phyloP scores from a whole-genome alignment of 176 grass and related monocot species.

The Oryza punctata region DNA sequence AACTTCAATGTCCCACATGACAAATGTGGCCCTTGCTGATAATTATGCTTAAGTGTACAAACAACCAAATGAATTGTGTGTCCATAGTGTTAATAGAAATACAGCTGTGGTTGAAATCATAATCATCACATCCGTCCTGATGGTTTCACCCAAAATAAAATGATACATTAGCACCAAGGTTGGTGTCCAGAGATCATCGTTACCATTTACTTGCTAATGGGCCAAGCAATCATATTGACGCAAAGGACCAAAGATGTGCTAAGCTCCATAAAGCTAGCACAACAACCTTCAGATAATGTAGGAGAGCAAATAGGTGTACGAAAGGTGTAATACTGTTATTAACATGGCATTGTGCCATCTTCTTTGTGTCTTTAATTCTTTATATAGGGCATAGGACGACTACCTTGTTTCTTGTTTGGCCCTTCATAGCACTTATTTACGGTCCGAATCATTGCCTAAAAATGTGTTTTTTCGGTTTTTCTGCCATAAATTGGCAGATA shows the following conservation, averaged over 20 bases:
- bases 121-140: neutral
- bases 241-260: neutral
- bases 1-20: neutral
- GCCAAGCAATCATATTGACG: neutral
- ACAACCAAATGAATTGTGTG: constrained; percentile 2
- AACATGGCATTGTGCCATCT: neutral
- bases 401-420: neutral
- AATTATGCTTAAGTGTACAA: neutral
- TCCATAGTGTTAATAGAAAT: neutral
- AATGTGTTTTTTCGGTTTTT: neutral
- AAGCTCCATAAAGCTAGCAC: neutral
- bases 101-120: neutral
- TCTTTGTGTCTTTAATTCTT: neutral
- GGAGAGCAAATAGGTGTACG: constrained; percentile 5
- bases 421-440: constrained; percentile 3
- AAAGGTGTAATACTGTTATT: neutral
- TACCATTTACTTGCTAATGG: constrained; percentile 4
- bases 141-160: neutral
- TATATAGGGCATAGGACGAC: neutral
- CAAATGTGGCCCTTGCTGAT: neutral
- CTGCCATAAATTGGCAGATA: neutral
- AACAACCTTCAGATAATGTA: neutral
- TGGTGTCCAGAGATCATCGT: neutral
- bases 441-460: neutral
- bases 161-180: neutral